A percentile compares a stretch with the other conserved stretches of the same genome.
phyloP scores from a whole-genome alignment of 352 stramenopile genomes.

The Pythium guiyangense region DNA sequence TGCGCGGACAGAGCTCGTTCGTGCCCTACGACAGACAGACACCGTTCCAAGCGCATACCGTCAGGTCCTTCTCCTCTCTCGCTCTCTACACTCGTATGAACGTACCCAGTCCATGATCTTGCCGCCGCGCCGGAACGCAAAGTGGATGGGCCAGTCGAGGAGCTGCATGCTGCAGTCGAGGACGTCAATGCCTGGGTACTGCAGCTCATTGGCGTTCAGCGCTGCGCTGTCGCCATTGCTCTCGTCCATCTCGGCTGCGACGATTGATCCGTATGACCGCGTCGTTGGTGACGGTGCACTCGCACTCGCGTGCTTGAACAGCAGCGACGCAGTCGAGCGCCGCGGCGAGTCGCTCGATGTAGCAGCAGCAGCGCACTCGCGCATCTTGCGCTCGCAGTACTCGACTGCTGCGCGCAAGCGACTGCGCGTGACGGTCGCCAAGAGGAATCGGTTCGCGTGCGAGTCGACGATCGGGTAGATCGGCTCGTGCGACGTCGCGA shows the following conservation, averaged over 20 bases:
- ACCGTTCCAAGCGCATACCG: too few relatives aligned
- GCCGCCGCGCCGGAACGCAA: constrained; percentile 62
- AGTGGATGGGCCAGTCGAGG: constrained; percentile 61
- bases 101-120: constrained; percentile 69
- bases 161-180: constrained; percentile 20
- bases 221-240: too few relatives aligned
- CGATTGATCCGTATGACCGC: constrained; percentile 1
- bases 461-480: constrained; percentile 77
- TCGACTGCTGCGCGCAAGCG: constrained; percentile 46
- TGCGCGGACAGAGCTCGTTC: constrained; percentile 53
- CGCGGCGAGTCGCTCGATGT: not conserved
- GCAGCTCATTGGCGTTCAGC: not conserved
- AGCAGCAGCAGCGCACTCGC: constrained; percentile 10
- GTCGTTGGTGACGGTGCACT: constrained; percentile 11
- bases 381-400: constrained; percentile 42
- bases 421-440: constrained; percentile 61
- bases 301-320: constrained; percentile 18
- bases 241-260: not conserved
- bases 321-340: constrained; percentile 19
- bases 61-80: too few relatives aligned
- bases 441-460: constrained; percentile 46
- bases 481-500: constrained; percentile 48
- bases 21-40: constrained; percentile 29
- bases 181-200: constrained; percentile 5
- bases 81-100: too few relatives aligned